phyloP scores from a whole-genome alignment of 352 stramenopile species.

The Phytopythium delawarense region DNA sequence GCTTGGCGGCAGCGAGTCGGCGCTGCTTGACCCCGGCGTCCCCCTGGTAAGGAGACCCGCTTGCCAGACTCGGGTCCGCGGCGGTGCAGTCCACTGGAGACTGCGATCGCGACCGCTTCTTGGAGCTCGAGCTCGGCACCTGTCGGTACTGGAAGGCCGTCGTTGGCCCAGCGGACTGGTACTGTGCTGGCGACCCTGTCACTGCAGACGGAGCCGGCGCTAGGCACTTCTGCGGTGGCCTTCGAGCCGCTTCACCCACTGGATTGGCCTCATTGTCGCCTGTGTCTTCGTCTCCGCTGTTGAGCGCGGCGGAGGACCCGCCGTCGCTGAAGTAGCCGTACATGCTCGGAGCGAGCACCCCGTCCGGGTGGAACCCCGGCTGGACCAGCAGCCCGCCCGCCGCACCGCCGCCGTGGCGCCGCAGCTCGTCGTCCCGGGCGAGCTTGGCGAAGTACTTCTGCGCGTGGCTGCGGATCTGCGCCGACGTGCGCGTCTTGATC shows the following conservation, averaged over 20 bases:
- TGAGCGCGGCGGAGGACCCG: conserved; percentile 48
- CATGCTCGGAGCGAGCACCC: neutral
- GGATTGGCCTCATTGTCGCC: conserved; percentile 11
- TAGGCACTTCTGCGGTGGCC: neutral
- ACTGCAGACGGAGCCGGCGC: neutral
- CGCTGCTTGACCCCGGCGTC: neutral
- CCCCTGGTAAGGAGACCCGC: neutral
- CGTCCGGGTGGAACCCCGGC: neutral
- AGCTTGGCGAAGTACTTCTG: conserved; percentile 89
- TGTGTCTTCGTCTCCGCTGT: conserved; percentile 49
- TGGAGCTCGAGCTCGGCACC: neutral
- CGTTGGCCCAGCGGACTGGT: neutral
- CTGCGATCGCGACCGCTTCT: neutral
- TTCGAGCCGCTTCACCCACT: neutral
- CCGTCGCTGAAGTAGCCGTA: conserved; percentile 63
- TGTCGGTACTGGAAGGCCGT: neutral
- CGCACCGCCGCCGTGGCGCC: conserved; percentile 31
- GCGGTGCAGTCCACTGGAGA: neutral
- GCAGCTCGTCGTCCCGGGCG: conserved; percentile 67
- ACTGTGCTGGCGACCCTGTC: neutral
- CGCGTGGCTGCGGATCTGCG: conserved; percentile 79
- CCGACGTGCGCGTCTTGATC: conserved; percentile 86
- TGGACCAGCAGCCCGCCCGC: conserved; percentile 1
- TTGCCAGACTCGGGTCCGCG: neutral
- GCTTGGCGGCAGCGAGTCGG: neutral